phyloP scores from a whole-genome alignment of 2,329 filamentous ascomycete genomes.

The Phyllachora maydis region DNA sequence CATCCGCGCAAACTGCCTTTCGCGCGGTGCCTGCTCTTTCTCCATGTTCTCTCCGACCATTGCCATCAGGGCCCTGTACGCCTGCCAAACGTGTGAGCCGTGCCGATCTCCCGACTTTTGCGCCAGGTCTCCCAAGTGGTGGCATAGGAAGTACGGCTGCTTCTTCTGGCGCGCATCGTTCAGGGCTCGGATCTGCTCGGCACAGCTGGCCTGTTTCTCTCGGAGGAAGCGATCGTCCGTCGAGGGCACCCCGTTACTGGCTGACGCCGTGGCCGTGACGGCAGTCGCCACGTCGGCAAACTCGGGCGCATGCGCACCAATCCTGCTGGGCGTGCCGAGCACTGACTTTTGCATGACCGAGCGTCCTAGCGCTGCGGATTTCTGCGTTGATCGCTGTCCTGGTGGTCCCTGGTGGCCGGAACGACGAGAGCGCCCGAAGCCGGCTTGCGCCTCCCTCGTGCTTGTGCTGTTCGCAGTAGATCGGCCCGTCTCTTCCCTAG shows the following conservation, averaged over 20 bases:
- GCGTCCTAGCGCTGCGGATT: constrained; percentile 36
- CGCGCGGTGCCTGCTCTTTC: constrained; percentile 41
- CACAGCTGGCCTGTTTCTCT: constrained; percentile 68
- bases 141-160: constrained; percentile 48
- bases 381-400: constrained; percentile 12
- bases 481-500: constrained; percentile 26
- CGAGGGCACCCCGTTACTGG: constrained; percentile 23
- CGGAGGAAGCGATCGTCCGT: constrained; percentile 57
- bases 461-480: no score
- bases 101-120: constrained; percentile 47
- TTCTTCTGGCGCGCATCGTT: constrained; percentile 53
- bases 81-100: constrained; percentile 55
- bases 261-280: constrained; percentile 24
- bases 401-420: constrained; percentile 15
- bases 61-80: constrained; percentile 61
- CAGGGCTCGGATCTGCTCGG: constrained; percentile 57
- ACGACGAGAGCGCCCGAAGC: constrained; percentile 38
- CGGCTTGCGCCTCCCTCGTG: constrained; percentile 29
- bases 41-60: constrained; percentile 56
- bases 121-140: constrained; percentile 59
- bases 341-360: constrained; percentile 66
- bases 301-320: constrained; percentile 39
- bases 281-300: constrained; percentile 53
- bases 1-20: constrained; percentile 54
- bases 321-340: constrained; percentile 57